phyloP scores from a whole-genome alignment of 768 basidiomycete species.

The Termitomyces sp. region DNA sequence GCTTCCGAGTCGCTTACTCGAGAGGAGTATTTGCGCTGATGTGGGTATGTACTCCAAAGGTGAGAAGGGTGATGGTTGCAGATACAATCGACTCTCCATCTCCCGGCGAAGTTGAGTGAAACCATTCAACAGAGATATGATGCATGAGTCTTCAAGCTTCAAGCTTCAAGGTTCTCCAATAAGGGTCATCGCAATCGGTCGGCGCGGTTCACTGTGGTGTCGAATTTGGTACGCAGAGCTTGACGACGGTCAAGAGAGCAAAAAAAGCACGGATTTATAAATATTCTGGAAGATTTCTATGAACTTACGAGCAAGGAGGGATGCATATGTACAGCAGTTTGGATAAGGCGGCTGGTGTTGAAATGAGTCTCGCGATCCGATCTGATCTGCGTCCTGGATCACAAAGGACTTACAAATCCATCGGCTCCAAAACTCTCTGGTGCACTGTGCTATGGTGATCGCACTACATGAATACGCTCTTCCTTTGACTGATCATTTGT shows the following conservation, averaged over 20 bases:
- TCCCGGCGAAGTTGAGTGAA: background rate
- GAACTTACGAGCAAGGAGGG: background rate
- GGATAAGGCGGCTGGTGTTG: no score
- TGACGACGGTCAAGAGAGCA: background rate
- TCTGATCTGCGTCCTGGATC: background rate
- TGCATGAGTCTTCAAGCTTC: background rate
- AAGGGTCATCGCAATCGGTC: background rate
- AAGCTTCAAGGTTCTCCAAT: background rate
- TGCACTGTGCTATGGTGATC: conserved; percentile 7
- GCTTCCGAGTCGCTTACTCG: background rate
- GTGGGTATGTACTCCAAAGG: background rate
- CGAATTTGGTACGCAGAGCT: background rate
- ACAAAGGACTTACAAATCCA: background rate
- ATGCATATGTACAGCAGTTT: no score
- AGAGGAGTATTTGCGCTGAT: background rate
- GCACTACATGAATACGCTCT: background rate
- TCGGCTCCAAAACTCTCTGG: no score
- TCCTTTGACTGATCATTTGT: background rate
- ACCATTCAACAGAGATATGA: background rate
- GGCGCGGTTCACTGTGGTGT: background rate
- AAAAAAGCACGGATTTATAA: background rate
- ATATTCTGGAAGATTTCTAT: background rate
- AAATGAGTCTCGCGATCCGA: background rate
- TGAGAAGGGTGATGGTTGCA: background rate
- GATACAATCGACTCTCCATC: background rate